Evolutionary conservation across 2,329 filamentous ascomycete genomes (phyloP).

Genomic region (Beauveria pseudobassiana): DNA sequence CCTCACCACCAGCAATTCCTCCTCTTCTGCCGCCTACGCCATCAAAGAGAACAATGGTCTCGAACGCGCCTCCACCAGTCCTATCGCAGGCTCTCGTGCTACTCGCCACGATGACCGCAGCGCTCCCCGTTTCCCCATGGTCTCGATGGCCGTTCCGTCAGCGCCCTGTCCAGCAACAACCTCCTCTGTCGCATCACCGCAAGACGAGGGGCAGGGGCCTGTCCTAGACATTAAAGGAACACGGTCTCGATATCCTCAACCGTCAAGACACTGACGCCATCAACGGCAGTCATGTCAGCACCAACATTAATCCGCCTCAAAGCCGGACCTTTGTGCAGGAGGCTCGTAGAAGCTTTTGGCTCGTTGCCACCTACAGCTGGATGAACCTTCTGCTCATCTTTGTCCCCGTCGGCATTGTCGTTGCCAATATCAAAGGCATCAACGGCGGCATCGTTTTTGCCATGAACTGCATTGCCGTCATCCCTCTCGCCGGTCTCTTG

Average conservation of each 20-base stretch:
- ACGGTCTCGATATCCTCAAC: constrained; percentile 8
- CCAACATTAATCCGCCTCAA: constrained; percentile 21
- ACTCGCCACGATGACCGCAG: constrained; percentile 13
- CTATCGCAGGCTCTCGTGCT: constrained; percentile 14
- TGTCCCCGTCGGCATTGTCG: constrained; percentile 68
- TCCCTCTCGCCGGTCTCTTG: constrained; percentile 65
- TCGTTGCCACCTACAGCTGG: constrained; percentile 64
- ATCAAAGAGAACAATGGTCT: constrained; percentile 11
- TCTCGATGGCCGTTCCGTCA: constrained; percentile 19
- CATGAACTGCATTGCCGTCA: constrained; percentile 68
- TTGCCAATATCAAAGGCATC: constrained; percentile 45
- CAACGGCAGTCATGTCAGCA: constrained; percentile 22
- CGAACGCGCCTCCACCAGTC: constrained; percentile 15
- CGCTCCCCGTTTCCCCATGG: constrained; percentile 16
- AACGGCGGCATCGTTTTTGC: constrained; percentile 60
- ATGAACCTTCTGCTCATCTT: constrained; percentile 71
- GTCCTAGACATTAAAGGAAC: constrained; percentile 36
- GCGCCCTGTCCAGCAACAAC: constrained; percentile 18
- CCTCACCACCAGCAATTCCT: constrained; percentile 11
- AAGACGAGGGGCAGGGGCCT: constrained; percentile 50
- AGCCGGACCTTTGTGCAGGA: constrained; percentile 40
- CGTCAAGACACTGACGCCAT: constrained; percentile 21
- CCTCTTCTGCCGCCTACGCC: constrained; percentile 10
- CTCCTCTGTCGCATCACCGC: constrained; percentile 34
- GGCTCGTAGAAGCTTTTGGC: constrained; percentile 42